phyloP scores from a whole-genome alignment of 225 moss, liverwort and hornwort species.

The Climacium dendroides region DNA sequence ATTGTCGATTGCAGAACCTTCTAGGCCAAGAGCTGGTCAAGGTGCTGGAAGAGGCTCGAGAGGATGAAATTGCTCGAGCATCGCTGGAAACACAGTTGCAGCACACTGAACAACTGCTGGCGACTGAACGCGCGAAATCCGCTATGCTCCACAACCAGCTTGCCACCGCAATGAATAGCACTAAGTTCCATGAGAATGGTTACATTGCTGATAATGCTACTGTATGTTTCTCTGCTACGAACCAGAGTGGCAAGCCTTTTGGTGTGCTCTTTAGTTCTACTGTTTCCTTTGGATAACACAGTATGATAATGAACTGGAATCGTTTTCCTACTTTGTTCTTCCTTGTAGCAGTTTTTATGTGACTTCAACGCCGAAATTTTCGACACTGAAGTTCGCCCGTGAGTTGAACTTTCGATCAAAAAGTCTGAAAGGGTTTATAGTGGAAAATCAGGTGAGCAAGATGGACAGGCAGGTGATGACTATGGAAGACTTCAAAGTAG shows the following conservation, averaged over 20 bases:
- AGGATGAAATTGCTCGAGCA: slow-evolving; percentile 67
- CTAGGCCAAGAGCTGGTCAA: slow-evolving; percentile 72
- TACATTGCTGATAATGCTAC: slow-evolving; percentile 23
- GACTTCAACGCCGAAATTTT: background rate
- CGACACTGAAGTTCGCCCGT: background rate
- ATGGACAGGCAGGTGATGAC: slow-evolving; percentile 52
- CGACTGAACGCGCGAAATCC: slow-evolving; percentile 23
- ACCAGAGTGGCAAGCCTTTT: background rate
- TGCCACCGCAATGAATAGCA: slow-evolving; percentile 3
- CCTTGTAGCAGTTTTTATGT: background rate
- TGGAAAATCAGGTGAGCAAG: slow-evolving; percentile 52
- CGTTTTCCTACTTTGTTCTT: background rate
- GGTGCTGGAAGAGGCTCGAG: slow-evolving; percentile 67
- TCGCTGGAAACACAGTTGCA: slow-evolving; percentile 52
- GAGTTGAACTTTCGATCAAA: background rate
- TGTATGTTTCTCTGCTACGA: slow-evolving; percentile 30
- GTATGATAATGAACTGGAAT: background rate
- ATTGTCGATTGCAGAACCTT: slow-evolving; percentile 40
- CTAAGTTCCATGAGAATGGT: slow-evolving; percentile 16
- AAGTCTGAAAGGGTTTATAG: slow-evolving; percentile 16
- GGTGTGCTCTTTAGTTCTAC: background rate
- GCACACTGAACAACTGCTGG: slow-evolving; percentile 47
- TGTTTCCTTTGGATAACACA: background rate
- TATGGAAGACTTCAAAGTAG: slow-evolving; percentile 30
- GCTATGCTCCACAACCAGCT: slow-evolving; percentile 47